Evolutionary conservation across 805 yeast genomes (phyloP), one percentile per base, ranked within the genome.

Genomic region (Alloascoidea hylecoeti): DNA sequence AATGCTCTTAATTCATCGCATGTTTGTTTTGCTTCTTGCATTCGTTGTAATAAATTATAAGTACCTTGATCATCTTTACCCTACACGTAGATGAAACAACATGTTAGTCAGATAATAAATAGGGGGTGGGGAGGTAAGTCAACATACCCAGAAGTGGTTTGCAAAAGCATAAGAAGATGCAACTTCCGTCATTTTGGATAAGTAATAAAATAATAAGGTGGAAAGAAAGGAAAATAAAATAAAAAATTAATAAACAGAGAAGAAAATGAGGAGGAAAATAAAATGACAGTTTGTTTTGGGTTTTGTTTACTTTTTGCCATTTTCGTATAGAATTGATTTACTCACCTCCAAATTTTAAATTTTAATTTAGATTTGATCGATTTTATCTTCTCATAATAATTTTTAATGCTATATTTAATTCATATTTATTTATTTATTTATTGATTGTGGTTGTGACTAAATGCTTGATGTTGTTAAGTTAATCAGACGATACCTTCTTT

Each of bases 11-110:
- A 48, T 18, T 66, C 70, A 18, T 72, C 75, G 36, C 71, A 55
- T 1, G 92, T 77, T 35, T 64, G 66, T 33, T 70, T 61, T 5
- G 85, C 72, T 41, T 71, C 65, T 46, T 70, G 68, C 61, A 79
- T 68, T 41, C 77, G 69, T 43, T 61, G 65, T 38, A 71, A 64
- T 15, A 84, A 56, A 6, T 66, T 62, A 12, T 58, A 59, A 34
- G 73, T 71, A 3, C 92, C 85, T 34, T 66, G 58, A 37, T 74
- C 78, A 39, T 77, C 77, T 38, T 58, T 51, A 17, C 78, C 76
- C 72, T 83, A 62, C 42, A 60, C 57, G 43, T 53, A 51, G 42
- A 54, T 56, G 19, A 54, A 55, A 49, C 52, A 55, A 35, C 49
- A 47, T 6, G 38, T 17, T 17, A 23, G n/a, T 23, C n/a, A 23